Conservation (phyloP, 2,329 filamentous ascomycete species). For the Penicillium decumbens region DNA sequence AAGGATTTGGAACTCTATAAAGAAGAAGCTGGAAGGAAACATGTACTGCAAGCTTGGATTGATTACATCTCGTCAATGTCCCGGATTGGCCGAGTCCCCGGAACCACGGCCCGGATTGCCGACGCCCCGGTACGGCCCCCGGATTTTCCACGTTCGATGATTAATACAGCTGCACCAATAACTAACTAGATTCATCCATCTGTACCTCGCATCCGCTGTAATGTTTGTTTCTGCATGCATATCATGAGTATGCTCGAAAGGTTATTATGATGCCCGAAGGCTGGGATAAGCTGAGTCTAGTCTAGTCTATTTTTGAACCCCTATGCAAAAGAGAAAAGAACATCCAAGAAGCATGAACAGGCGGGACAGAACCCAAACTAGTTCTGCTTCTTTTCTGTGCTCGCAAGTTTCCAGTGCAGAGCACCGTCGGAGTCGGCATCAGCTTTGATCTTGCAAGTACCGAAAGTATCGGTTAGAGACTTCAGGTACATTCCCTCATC, state of each 20-base stretch:
- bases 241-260: neutral
- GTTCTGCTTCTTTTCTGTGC: constrained; percentile 11
- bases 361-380: neutral
- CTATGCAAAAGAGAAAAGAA: neutral
- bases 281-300: neutral
- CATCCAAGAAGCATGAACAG: neutral
- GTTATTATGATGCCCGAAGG: too few species aligned
- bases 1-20: neutral
- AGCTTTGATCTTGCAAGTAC: constrained; percentile 15
- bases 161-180: neutral
- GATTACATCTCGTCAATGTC: neutral
- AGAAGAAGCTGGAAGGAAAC: neutral
- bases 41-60: neutral
- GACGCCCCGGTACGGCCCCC: neutral
- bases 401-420: constrained; percentile 13
- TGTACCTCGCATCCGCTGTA: neutral
- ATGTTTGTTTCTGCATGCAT: neutral
- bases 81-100: neutral
- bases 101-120: neutral
- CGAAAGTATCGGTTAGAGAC: constrained; percentile 12
- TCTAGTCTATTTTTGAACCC: neutral
- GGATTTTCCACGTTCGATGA: constrained; percentile 6
- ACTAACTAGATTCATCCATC: too few species aligned
- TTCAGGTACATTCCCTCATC: constrained; percentile 15
- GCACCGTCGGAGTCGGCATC: constrained; percentile 15